Evolutionary conservation across 371 early-diverging fungal genomes (phyloP).

Genomic region (Mortierella sp.): DNA sequence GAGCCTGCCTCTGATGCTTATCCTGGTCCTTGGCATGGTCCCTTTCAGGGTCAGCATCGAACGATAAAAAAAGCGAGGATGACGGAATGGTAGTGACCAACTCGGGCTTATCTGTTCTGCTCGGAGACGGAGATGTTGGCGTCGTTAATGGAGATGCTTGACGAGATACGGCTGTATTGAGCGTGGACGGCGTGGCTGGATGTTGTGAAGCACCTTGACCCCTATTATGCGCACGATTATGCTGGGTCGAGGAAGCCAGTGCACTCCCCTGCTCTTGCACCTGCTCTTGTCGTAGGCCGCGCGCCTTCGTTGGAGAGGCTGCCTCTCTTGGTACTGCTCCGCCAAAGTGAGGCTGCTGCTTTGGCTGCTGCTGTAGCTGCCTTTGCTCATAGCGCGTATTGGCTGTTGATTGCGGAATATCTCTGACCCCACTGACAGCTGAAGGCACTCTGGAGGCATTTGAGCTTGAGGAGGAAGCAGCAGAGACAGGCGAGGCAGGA

Average conservation of each 20-base stretch:
- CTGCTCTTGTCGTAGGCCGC: conserved; percentile 7
- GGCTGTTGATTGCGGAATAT: no score
- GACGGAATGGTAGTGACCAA: conserved; percentile 34
- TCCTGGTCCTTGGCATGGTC: conserved; percentile 20
- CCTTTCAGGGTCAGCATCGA: conserved; percentile 18
- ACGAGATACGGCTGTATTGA: neutral
- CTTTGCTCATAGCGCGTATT: conserved; percentile 15
- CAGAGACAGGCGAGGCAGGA: neutral
- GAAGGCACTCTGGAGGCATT: no score
- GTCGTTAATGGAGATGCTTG: conserved; percentile 11
- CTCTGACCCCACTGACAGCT: no score
- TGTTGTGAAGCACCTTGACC: neutral
- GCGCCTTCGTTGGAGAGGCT: neutral
- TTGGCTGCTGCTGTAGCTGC: conserved; percentile 37
- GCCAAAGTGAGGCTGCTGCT: neutral
- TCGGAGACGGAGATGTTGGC: conserved; percentile 4
- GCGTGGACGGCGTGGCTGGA: conserved; percentile 1
- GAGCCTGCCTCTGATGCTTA: conserved; percentile 39
- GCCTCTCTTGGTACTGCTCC: conserved; percentile 1
- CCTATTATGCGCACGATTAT: neutral
- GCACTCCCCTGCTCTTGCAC: neutral
- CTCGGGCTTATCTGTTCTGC: conserved; percentile 11
- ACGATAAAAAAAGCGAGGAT: conserved; percentile 32
- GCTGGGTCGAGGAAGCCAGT: neutral
- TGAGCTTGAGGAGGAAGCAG: no score